phyloP scores from a whole-genome alignment of 1,139 yeast genomes.

The Spathaspora sp. region DNA sequence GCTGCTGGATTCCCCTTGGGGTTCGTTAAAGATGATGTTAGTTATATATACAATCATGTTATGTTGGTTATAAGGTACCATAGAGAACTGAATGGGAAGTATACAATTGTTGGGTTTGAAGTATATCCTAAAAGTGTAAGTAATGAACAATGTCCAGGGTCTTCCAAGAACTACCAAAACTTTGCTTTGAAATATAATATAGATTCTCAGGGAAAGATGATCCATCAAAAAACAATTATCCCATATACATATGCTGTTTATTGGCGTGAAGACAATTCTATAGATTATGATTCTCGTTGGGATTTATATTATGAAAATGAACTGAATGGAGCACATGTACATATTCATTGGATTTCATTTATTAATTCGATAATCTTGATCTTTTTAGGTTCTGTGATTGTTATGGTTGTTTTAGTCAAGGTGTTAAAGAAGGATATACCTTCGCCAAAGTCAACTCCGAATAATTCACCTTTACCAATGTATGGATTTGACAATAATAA shows the following conservation, averaged over 20 bases:
- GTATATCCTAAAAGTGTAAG: slow-evolving; percentile 83
- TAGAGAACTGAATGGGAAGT: slow-evolving; percentile 44
- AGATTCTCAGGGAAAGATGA: slow-evolving; percentile 19
- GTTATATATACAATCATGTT: slow-evolving; percentile 74
- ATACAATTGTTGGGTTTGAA: slow-evolving; percentile 85
- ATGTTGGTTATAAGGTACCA: slow-evolving; percentile 80
- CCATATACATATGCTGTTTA: slow-evolving; percentile 86
- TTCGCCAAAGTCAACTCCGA: slow-evolving; percentile 13
- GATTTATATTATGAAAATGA: slow-evolving; percentile 65
- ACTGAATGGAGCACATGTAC: slow-evolving; percentile 37
- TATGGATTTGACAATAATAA: slow-evolving; percentile 10
- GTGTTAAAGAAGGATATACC: slow-evolving; percentile 45
- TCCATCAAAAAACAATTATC: slow-evolving; percentile 36
- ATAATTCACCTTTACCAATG: slow-evolving; percentile 19
- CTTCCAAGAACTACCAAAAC: slow-evolving; percentile 55
- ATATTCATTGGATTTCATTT: slow-evolving; percentile 71
- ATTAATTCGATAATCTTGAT: slow-evolving; percentile 65
- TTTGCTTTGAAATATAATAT: slow-evolving; percentile 40
- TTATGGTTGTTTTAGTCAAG: slow-evolving; percentile 60
- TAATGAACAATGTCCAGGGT: slow-evolving; percentile 69
- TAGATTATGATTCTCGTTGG: slow-evolving; percentile 75
- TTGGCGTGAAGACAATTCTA: slow-evolving; percentile 79
- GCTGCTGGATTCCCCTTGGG: slow-evolving; percentile 90
- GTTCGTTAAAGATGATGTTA: slow-evolving; percentile 53
- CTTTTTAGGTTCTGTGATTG: slow-evolving; percentile 56